Conservation (phyloP, 352 stramenopile species). For the Phytophthora colocasiae region DNA sequence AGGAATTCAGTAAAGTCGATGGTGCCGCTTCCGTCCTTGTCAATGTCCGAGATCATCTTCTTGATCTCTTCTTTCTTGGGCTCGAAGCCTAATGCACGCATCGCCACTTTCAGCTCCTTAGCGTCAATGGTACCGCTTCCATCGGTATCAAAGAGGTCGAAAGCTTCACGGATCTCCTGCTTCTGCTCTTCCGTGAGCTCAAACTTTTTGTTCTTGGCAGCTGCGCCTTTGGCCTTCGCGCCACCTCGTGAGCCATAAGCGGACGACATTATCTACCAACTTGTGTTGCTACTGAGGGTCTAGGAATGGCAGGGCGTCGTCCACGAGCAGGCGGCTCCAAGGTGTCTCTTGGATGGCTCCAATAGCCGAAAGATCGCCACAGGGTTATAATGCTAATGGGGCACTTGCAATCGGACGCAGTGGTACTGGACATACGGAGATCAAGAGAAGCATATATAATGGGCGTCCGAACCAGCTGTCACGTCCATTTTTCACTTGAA, state of each 20-base stretch:
- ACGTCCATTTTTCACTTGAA: not conserved
- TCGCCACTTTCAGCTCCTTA: conserved; percentile 96
- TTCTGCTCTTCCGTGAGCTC: conserved; percentile 95
- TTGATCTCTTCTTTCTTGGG: conserved; percentile 98
- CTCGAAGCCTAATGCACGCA: conserved; percentile 97
- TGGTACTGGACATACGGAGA: conserved; percentile 2
- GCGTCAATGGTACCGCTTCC: conserved; percentile 95
- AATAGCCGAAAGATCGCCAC: conserved; percentile 25
- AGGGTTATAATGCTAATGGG: not conserved
- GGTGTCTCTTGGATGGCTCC: conserved; percentile 17
- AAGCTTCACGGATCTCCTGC: conserved; percentile 95
- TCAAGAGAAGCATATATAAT: conserved; percentile 1
- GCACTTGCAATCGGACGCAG: conserved; percentile 10
- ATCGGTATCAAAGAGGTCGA: conserved; percentile 98
- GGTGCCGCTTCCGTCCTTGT: conserved; percentile 94
- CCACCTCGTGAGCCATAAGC: conserved; percentile 67
- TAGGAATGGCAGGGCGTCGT: not conserved
- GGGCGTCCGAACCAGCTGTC: conserved; percentile 14
- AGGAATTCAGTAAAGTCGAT: conserved; percentile 99
- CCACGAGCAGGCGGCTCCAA: not conserved
- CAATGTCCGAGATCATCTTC: conserved; percentile 97
- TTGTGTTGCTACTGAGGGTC: not conserved
- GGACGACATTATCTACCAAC: conserved; percentile 54
- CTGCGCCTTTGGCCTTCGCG: conserved; percentile 72
- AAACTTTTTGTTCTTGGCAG: conserved; percentile 85